Conservation (phyloP, 1,284 basidiomycete species). For the Irpex rosettiformis region DNA sequence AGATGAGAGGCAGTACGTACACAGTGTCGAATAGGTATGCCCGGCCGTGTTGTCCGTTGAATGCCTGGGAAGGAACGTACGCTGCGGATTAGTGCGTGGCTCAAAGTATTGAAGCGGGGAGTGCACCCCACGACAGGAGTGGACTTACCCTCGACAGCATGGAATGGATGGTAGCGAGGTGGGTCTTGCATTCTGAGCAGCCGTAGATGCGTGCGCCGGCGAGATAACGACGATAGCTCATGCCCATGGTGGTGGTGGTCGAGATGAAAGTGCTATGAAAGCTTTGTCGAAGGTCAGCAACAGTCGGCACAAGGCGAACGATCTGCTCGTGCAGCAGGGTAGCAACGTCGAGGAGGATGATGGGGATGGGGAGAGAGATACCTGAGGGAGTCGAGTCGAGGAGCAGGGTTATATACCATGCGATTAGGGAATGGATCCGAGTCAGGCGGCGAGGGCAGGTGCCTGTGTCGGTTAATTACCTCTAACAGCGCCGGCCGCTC, state of each 20-base stretch:
- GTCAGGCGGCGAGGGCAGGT: conserved; percentile 9
- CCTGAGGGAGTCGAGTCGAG: neutral
- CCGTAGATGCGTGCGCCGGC: conserved; percentile 87
- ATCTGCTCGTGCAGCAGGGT: neutral
- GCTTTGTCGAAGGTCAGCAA: too few species aligned
- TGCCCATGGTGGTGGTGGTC: conserved; percentile 59
- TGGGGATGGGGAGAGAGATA: neutral
- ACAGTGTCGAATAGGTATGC: conserved; percentile 93
- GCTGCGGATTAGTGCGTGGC: conserved; percentile 10
- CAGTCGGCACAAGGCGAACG: neutral
- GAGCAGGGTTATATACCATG: conserved; percentile 8
- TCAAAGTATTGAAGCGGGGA: neutral
- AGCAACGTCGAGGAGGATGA: conserved; percentile 2
- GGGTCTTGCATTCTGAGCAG: conserved; percentile 89
- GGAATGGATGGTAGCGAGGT: conserved; percentile 88
- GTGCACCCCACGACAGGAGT: neutral
- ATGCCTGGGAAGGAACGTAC: conserved; percentile 53
- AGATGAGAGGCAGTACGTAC: conserved; percentile 47
- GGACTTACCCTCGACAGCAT: conserved; percentile 86
- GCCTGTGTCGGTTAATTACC: conserved; percentile 5
- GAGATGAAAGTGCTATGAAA: neutral
- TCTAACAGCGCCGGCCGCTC: conserved; percentile 1
- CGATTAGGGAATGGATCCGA: conserved; percentile 1
- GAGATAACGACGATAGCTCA: conserved; percentile 87
- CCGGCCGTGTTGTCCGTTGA: conserved; percentile 92